Evolutionary conservation across 2,329 filamentous ascomycete genomes (phyloP).

Genomic region (Cytospora paraplurivora): DNA sequence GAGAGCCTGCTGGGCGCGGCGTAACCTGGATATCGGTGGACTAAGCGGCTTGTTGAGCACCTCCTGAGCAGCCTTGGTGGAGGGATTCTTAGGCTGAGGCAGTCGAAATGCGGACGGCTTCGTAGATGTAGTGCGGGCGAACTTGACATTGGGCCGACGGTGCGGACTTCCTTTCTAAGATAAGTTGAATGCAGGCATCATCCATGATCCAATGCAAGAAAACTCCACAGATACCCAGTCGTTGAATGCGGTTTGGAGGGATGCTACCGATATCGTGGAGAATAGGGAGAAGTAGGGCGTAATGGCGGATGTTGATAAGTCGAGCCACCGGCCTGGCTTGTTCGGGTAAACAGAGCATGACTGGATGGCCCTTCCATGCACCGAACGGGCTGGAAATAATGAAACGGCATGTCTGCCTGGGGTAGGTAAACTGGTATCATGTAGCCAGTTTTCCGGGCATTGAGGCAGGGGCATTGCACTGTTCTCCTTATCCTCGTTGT

Average conservation of each 20-base stretch:
- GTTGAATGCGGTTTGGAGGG: constrained; percentile 35
- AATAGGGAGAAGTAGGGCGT: constrained; percentile 12
- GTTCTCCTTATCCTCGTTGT: constrained; percentile 6
- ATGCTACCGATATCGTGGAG: constrained; percentile 28
- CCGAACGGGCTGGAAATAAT: background rate
- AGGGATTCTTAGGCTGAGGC: constrained; percentile 27
- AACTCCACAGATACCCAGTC: constrained; percentile 29
- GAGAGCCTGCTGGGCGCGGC: constrained; percentile 42
- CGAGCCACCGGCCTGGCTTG: background rate
- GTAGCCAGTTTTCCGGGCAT: background rate
- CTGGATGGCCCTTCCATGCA: constrained; percentile 7
- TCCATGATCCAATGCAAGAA: constrained; percentile 40
- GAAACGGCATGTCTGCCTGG: too few species aligned
- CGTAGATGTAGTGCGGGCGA: constrained; percentile 32
- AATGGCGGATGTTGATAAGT: background rate
- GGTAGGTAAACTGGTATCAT: background rate
- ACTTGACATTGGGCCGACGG: constrained; percentile 41
- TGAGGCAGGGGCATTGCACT: constrained; percentile 23
- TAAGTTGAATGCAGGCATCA: constrained; percentile 48
- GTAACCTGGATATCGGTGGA: constrained; percentile 37
- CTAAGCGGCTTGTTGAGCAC: constrained; percentile 38
- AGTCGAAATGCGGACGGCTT: constrained; percentile 22
- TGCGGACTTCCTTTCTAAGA: constrained; percentile 47
- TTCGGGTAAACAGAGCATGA: background rate
- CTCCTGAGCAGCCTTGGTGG: constrained; percentile 37